phyloP scores from a whole-genome alignment of 495 filamentous ascomycete genomes.

The Penicillium cinerascens region DNA sequence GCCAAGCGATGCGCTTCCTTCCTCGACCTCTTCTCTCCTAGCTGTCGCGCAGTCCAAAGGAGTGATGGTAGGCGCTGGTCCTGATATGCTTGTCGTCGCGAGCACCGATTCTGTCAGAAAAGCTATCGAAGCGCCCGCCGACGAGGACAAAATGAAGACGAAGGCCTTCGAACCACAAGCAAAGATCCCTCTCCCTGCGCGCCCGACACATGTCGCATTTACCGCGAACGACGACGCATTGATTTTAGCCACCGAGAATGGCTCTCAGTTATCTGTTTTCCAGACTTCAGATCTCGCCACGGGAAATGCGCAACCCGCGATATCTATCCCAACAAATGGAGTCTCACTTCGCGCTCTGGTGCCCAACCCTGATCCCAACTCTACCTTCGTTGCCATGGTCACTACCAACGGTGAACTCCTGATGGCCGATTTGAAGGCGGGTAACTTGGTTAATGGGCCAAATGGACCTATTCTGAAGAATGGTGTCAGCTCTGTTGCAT shows the following conservation, averaged over 20 bases:
- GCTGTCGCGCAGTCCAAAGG: constrained; percentile 77
- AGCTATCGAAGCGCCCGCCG: constrained; percentile 59
- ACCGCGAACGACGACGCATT: constrained; percentile 80
- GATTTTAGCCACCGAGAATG: constrained; percentile 76
- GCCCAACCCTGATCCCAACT: constrained; percentile 71
- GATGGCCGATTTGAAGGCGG: constrained; percentile 74
- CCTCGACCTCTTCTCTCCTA: constrained; percentile 78
- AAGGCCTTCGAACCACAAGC: constrained; percentile 72
- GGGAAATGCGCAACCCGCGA: constrained; percentile 60
- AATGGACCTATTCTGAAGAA: constrained; percentile 65
- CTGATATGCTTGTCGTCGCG: constrained; percentile 71
- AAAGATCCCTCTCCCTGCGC: constrained; percentile 64
- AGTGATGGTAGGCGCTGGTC: constrained; percentile 81
- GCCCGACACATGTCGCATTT: constrained; percentile 87
- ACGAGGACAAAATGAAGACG: constrained; percentile 55
- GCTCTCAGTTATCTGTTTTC: constrained; percentile 81
- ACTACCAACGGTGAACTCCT: constrained; percentile 75
- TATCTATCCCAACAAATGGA: constrained; percentile 75
- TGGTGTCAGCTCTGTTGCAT: constrained; percentile 79
- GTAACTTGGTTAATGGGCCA: constrained; percentile 54
- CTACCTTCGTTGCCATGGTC: constrained; percentile 67
- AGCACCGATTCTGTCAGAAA: constrained; percentile 74
- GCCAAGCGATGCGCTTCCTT: constrained; percentile 68
- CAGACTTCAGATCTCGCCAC: constrained; percentile 62
- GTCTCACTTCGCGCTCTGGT: constrained; percentile 67